phyloP scores from a whole-genome alignment of 1,284 basidiomycete species.

The Malassezia vespertilionis region DNA sequence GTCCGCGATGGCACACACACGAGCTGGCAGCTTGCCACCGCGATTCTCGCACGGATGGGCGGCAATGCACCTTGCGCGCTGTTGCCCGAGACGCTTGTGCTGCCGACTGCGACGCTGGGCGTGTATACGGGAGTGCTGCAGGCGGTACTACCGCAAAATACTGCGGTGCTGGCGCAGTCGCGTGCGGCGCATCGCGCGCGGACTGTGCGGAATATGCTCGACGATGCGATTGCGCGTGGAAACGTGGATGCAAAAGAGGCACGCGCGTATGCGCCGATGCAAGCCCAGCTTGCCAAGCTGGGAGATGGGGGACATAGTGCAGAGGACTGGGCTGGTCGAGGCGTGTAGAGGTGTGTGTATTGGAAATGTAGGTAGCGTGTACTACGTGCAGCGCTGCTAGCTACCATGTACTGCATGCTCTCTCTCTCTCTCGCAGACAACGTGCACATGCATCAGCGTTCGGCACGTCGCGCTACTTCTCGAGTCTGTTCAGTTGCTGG shows the following conservation, averaged over 20 bases:
- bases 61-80: background rate
- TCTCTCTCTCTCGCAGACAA: too few relatives aligned
- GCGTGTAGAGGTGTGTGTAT: too few relatives aligned
- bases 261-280: background rate
- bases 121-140: slow-evolving; percentile 14
- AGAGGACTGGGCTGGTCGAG: background rate
- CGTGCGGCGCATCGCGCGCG: background rate
- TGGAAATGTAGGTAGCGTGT: too few relatives aligned
- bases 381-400: too few relatives aligned
- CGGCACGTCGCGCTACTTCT: too few relatives aligned
- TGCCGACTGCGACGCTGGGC: slow-evolving; percentile 3
- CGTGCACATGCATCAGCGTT: too few relatives aligned
- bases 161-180: background rate
- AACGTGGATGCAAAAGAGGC: background rate
- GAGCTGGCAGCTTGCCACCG: slow-evolving; percentile 1
- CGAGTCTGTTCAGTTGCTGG: too few relatives aligned
- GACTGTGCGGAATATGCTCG: background rate
- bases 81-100: background rate
- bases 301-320: too few relatives aligned
- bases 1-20: slow-evolving; percentile 8
- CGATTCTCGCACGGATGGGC: slow-evolving; percentile 7
- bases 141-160: slow-evolving; percentile 1
- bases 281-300: background rate
- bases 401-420: too few relatives aligned
- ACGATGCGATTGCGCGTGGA: background rate